Evolutionary conservation across 352 stramenopile genomes (phyloP), one percentile per base, ranked within the genome.

Genomic region (Pythium diclinum): DNA sequence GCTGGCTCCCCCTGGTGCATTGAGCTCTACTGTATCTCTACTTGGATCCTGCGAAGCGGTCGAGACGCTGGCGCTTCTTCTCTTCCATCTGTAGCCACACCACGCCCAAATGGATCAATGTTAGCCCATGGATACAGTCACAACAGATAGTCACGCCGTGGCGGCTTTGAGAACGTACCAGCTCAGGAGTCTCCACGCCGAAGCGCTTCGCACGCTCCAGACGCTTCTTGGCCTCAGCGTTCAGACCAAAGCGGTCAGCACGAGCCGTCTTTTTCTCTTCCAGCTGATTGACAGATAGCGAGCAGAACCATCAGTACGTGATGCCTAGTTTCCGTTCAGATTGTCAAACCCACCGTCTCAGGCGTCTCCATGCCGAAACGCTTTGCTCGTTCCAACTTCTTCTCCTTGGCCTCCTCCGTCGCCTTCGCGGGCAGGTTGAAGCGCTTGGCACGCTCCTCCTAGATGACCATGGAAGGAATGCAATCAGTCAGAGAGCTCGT

Each of bases 161-260:
- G 42, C 42, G 42, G 16, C 2, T 25, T 9, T 28, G 21, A 19
- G 8, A 2, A 51, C 44, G 69, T 73, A 95, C 87, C 66, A 87
- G 76, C 68, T 95, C 85, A 30, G 77, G 75, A 2, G 81, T 94
- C 72, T 94, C 85, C 17, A 95, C 71, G 14, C 83, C 81, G 61
- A 95, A 95, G 58, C 87, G 85, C 72, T 93, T 90, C 46, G 87
- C 87, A 28, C 87, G 87, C 30, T 95, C 81, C 54, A 95, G 71
- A 59, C 84, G 85, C 52, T 81, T 79, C 61, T 94, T 92, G 54
- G 85, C 74, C 59, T 95, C 85, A 19, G 71, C 85, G 42, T 93
- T 95, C 30, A 95, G 65, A 9, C 87, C 87, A 56, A 95, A 95
- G 59, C 87, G 83, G 49, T 94, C 83, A 4, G 83, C 83, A 9